Conservation (phyloP, 495 filamentous ascomycete species). For the Pyronema domesticum region DNA sequence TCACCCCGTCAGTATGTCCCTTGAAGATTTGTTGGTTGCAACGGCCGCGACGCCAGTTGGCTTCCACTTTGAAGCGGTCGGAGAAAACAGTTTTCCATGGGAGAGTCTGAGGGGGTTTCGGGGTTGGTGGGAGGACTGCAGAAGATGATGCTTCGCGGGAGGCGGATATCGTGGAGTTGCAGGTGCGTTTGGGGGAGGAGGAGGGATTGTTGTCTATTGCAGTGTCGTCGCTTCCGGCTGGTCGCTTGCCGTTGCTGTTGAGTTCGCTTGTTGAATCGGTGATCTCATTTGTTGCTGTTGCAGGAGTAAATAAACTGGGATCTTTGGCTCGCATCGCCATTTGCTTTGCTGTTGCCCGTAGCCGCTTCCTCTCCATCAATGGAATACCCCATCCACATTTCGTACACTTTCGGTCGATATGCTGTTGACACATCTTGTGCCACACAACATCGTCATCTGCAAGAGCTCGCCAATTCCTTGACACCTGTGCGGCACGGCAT, state of each 20-base stretch:
- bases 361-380: slow-evolving; percentile 65
- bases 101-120: slow-evolving; percentile 25
- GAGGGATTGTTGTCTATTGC: not conserved
- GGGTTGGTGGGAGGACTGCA: slow-evolving; percentile 7
- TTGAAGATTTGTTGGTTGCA: slow-evolving; percentile 64
- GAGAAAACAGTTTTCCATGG: slow-evolving; percentile 92
- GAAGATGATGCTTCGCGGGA: slow-evolving; percentile 24
- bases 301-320: slow-evolving; percentile 19
- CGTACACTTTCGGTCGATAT: slow-evolving; percentile 88
- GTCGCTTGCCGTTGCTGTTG: slow-evolving; percentile 28
- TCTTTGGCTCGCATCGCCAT: slow-evolving; percentile 54
- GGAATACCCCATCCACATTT: slow-evolving; percentile 96
- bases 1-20: slow-evolving; percentile 87
- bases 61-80: slow-evolving; percentile 73
- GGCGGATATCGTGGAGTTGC: slow-evolving; percentile 6
- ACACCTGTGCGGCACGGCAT: slow-evolving; percentile 93
- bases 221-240: slow-evolving; percentile 8
- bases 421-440: slow-evolving; percentile 98
- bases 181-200: slow-evolving; percentile 17
- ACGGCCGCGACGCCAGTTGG: slow-evolving; percentile 89
- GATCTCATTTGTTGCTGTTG: slow-evolving; percentile 3
- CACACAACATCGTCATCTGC: slow-evolving; percentile 96
- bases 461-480: slow-evolving; percentile 63
- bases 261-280: slow-evolving; percentile 16
- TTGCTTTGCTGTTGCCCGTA: slow-evolving; percentile 74